Evolutionary conservation across 441 rosid species (phyloP).

Genomic region (Euphorbia celastroides): DNA sequence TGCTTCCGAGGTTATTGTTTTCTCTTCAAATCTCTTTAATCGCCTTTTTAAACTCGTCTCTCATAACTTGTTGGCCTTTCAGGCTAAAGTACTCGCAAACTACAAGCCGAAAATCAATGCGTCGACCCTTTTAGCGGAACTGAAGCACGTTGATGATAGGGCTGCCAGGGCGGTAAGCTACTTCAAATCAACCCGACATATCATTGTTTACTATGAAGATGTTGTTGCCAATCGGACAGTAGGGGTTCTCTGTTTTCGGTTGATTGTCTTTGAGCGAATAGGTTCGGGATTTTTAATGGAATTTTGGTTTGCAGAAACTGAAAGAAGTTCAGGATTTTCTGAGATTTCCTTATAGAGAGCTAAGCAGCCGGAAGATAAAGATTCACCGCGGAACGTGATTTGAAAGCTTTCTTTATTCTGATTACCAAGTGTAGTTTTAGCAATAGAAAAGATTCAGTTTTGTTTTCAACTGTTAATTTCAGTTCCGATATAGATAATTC

Average conservation of each 20-base stretch:
- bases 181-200: slow-evolving; percentile 44
- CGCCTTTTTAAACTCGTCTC: not conserved
- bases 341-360: slow-evolving; percentile 29
- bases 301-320: slow-evolving; percentile 28
- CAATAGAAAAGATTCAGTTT: not conserved
- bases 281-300: not conserved
- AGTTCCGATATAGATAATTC: not conserved
- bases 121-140: slow-evolving; percentile 29
- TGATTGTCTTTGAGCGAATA: not conserved
- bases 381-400: slow-evolving; percentile 40
- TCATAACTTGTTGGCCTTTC: not conserved
- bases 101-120: slow-evolving; percentile 44
- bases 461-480: not conserved
- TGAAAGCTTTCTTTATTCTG: slow-evolving; percentile 31
- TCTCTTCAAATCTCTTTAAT: not conserved
- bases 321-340: slow-evolving; percentile 36
- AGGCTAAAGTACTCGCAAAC: slow-evolving; percentile 42
- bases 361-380: slow-evolving; percentile 43
- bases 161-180: slow-evolving; percentile 30
- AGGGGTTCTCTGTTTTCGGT: slow-evolving; percentile 13
- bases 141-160: slow-evolving; percentile 36
- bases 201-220: slow-evolving; percentile 50
- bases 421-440: slow-evolving; percentile 14
- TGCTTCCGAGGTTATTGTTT: slow-evolving; percentile 29
- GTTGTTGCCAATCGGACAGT: slow-evolving; percentile 36